Evolutionary conservation across 31 red algal genomes (phyloP).

Genomic region (Porphyra umbilicalis): DNA sequence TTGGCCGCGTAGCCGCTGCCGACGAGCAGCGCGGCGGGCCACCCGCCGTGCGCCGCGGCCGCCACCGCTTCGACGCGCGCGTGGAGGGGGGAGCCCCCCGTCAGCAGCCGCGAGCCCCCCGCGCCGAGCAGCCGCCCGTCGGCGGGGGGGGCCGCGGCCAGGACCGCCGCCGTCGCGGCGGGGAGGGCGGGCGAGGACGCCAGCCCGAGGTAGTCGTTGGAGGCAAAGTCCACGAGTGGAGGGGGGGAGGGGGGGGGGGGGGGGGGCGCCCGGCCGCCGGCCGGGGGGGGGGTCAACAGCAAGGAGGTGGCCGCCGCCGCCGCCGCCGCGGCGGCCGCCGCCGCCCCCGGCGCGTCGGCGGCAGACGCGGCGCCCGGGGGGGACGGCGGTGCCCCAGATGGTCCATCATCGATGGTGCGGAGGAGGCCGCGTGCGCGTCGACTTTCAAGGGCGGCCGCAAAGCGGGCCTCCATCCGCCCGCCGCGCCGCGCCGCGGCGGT

Average conservation of each 20-base stretch:
- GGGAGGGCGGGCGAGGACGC: slow-evolving; percentile 3
- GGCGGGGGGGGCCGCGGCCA: background rate
- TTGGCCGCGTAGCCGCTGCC: slow-evolving; percentile 93
- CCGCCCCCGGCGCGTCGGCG: background rate
- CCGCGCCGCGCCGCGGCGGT: no score
- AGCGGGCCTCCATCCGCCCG: background rate
- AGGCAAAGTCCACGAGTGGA: slow-evolving; percentile 65
- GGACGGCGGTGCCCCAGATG: background rate
- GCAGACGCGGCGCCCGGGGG: no score
- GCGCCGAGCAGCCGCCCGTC: slow-evolving; percentile 24
- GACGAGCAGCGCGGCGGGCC: slow-evolving; percentile 50
- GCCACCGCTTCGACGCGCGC: slow-evolving; percentile 37
- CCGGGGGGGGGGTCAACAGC: no score
- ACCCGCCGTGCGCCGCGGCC: slow-evolving; percentile 52
- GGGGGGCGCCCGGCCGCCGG: background rate
- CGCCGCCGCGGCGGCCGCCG: no score
- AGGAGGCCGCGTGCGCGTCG: background rate
- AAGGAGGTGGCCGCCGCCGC: no score
- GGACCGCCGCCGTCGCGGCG: background rate
- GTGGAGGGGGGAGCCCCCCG: slow-evolving; percentile 55
- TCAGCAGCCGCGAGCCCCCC: slow-evolving; percentile 89
- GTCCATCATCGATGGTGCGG: background rate
- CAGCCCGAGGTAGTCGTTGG: slow-evolving; percentile 95
- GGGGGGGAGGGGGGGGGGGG: background rate
- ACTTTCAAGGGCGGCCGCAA: background rate